Evolutionary conservation across 2,329 filamentous ascomycete species (phyloP).

Genomic region (Clonostachys chloroleuca): DNA sequence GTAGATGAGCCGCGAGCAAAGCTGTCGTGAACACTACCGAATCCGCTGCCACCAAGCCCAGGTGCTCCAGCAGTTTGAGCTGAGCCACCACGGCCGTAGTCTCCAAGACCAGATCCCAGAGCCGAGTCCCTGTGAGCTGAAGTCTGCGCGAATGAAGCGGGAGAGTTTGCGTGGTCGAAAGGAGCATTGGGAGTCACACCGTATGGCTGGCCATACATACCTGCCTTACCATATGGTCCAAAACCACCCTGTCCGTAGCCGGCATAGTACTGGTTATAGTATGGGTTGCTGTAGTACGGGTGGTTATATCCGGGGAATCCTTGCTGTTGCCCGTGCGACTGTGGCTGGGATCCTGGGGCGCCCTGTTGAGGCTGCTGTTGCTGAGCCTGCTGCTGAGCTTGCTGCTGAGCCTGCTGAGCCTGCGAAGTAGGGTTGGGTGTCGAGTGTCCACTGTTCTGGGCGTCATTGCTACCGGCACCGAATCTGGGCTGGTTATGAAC

Average conservation of each 20-base stretch:
- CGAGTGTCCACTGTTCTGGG: slow-evolving; percentile 82
- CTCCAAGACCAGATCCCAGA: slow-evolving; percentile 45
- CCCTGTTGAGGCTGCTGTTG: slow-evolving; percentile 36
- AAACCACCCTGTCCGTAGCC: slow-evolving; percentile 49
- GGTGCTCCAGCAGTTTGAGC: slow-evolving; percentile 12
- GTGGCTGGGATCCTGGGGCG: slow-evolving; percentile 36
- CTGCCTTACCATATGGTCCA: slow-evolving; percentile 49
- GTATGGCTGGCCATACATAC: slow-evolving; percentile 52
- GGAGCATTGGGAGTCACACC: slow-evolving; percentile 51
- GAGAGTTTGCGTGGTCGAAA: slow-evolving; percentile 51
- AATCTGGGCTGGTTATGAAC: slow-evolving; percentile 54
- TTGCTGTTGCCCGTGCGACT: slow-evolving; percentile 37
- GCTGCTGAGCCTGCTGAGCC: slow-evolving; percentile 41
- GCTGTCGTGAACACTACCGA: slow-evolving; percentile 49
- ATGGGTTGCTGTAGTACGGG: slow-evolving; percentile 58
- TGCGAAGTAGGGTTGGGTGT: slow-evolving; percentile 77
- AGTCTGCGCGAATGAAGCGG: slow-evolving; percentile 50
- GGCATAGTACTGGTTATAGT: slow-evolving; percentile 58
- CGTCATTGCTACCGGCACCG: slow-evolving; percentile 54
- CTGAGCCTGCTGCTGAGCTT: slow-evolving; percentile 27
- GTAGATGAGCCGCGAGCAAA: slow-evolving; percentile 47
- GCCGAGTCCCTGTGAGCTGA: slow-evolving; percentile 47
- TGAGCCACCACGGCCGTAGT: slow-evolving; percentile 49
- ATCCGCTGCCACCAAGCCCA: slow-evolving; percentile 44
- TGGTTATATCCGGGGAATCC: slow-evolving; percentile 47